A percentile compares a stretch with the other conserved stretches of the same genome.
phyloP scores from a whole-genome alignment of 345 rosid genomes.

The Acer negundo region DNA sequence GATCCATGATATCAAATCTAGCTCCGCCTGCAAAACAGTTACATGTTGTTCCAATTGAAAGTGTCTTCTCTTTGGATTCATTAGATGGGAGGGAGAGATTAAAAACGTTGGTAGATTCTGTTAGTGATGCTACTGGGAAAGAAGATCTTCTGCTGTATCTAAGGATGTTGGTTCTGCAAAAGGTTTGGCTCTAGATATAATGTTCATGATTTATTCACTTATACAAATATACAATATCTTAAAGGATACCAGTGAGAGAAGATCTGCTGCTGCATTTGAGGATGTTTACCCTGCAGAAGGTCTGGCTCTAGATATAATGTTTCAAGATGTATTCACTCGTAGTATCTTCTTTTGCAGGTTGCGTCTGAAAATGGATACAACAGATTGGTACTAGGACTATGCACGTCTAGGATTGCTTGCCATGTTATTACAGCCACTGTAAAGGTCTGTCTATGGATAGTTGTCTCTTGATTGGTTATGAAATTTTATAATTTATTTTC shows the following conservation, averaged over 20 bases:
- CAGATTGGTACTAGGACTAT: conserved; percentile 70
- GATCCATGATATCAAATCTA: conserved; percentile 43
- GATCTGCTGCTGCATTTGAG: too few relatives aligned
- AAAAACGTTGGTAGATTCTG: conserved; percentile 49
- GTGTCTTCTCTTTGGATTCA: conserved; percentile 46
- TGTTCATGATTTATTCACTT: not conserved
- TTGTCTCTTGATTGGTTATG: not conserved
- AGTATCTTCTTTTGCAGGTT: conserved; percentile 39
- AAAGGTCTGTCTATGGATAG: conserved; percentile 53
- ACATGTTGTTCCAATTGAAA: conserved; percentile 61
- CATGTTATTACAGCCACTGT: conserved; percentile 84
- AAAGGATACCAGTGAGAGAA: too few relatives aligned
- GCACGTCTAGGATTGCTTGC: conserved; percentile 86
- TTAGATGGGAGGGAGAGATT: conserved; percentile 52
- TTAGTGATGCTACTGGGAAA: conserved; percentile 71
- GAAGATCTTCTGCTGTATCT: conserved; percentile 78
- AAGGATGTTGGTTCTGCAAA: conserved; percentile 71
- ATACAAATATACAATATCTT: not conserved
- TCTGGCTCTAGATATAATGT: too few relatives aligned
- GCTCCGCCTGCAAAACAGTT: conserved; percentile 68
- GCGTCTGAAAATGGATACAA: conserved; percentile 78
- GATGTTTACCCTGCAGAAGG: too few relatives aligned
- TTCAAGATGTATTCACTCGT: not conserved
- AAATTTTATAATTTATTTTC: too few relatives aligned
- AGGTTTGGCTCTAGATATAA: conserved; percentile 41